A percentile compares a stretch with the other conserved stretches of the same genome.
Evolutionary conservation across 2,329 filamentous ascomycete species (phyloP).

Genomic region (Ascocoryne sarcoides): DNA sequence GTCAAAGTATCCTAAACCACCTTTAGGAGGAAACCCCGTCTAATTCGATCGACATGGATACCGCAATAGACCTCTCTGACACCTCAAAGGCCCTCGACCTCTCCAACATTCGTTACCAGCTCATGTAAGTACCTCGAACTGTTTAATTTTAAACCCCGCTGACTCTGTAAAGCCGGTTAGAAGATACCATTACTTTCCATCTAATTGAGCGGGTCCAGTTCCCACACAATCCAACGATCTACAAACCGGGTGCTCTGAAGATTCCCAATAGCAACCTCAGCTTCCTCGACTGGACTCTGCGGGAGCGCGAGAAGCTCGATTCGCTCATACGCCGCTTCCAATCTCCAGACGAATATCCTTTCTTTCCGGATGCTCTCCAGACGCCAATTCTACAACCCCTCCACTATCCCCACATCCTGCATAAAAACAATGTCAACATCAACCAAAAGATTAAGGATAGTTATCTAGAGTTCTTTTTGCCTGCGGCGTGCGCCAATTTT

Average conservation of each 20-base stretch:
- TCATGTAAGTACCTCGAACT: conserved; percentile 56
- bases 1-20: too few relatives aligned
- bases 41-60: conserved; percentile 58
- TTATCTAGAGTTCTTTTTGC: conserved; percentile 78
- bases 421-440: conserved; percentile 82
- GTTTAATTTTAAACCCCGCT: background rate
- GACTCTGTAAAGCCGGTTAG: conserved; percentile 63
- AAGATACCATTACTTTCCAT: conserved; percentile 96
- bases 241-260: conserved; percentile 67
- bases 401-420: conserved; percentile 78
- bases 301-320: conserved; percentile 82
- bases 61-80: conserved; percentile 80
- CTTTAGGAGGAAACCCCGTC: too few relatives aligned
- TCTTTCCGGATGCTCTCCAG: conserved; percentile 78
- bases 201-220: conserved; percentile 98
- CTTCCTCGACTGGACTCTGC: conserved; percentile 90
- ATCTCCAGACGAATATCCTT: conserved; percentile 93
- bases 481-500: conserved; percentile 70
- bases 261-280: conserved; percentile 67
- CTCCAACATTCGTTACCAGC: conserved; percentile 82
- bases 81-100: conserved; percentile 80
- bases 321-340: conserved; percentile 91
- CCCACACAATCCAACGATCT: conserved; percentile 82
- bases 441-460: conserved; percentile 79
- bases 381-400: conserved; percentile 79